Evolutionary conservation across 2,329 filamentous ascomycete genomes (phyloP), one percentile per base, ranked within the genome.

Genomic region (Colletotrichum liaoningense): DNA sequence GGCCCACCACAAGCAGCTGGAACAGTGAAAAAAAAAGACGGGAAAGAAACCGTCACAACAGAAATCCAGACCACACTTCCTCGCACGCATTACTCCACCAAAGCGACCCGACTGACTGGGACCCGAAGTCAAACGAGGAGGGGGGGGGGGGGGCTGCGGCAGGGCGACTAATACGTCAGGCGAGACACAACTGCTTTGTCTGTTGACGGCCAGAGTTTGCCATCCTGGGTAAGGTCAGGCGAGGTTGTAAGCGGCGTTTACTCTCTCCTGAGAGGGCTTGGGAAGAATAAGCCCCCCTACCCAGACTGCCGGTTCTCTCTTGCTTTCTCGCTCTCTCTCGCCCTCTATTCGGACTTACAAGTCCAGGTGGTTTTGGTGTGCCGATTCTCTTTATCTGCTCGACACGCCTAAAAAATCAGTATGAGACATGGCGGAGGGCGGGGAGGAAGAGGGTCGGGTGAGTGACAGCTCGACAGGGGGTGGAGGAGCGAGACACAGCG

Each of bases 121-220:
- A 62, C 71, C 71, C 67, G 28, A 66, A 59, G 54, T 56, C 42
- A 49, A 49, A 42, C 49, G 28, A 55, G 35, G 33, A 49, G 14
- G 35, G 42, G 60, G n/a, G n/a, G 58, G 24, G 38, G 52, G 42
- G 42, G 60, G 56, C 60, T 60, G 60, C 67, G 35, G 66, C 59
- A 72, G 56, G 35, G 16, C 35, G 19, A 66, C 67, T 73, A 70
- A 63, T 56, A 71, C 62, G 67, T 71, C 71, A 71, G 67, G 62
- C 54, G 56, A 73, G 71, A 73, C 67, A 73, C 33, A 38, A 66
- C 26, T 66, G 62, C 71, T 73, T 73, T 73, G 71, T 73, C 49
- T n/a, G 56, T 46, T 33, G 59, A 22, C 55, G 62, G 62, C 49
- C 49, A 55, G 22, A 38, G 30, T 64, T 64, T 64, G 62, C 62